Base-by-base conservation (phyloP, 129 eudicot species). In the Helianthus tuberosus region DNA sequence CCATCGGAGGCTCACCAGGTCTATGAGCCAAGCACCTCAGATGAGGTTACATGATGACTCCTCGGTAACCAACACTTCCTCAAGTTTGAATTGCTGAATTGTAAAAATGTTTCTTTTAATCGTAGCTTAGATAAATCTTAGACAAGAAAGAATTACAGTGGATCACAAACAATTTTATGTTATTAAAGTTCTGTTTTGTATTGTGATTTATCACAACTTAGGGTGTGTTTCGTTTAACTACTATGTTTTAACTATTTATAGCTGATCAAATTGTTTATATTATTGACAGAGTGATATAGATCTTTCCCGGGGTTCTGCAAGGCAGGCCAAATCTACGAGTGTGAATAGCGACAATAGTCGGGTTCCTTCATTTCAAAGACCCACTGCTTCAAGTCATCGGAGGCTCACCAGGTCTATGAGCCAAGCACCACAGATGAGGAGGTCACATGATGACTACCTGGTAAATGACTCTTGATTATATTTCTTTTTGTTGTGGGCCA, bases 361-460 rank as follows among this genome's bases (percentile, higher is more conserved):
- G 43, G 64, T 71, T 57, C 70, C 87, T 59, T 62, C 75, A 27
- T 75, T 77, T 52, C 80, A 74, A 75, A 87, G 86, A 62, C 75
- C 83, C 47, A 66, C 83, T 82, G 74, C 80, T 73, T 83, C 84
- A 69, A 81, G 75, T 74, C 84, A 75, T 72, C 91, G 93, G 51
- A 79, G 81, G 64, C 73, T 85, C 53, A 80, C 79, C 53, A 88
- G 91, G 76, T 86, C 97, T 53, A 71, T 57, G 69, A 90, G 96
- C 86, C 97, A 90, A 76, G 85, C 79, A 50, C 93, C 88, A 81
- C 79, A 80, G 39, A 76, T 81, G 54, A 75, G 82, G 53, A 75
- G 82, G 79, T 81, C 89, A 66, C 87, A 85, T 54, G 89, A 94
- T 86, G 97, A 64, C 76, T 91, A 88, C 84, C 91, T 93, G 82